Percentiles rank a stretch among this genome's conserved stretches.
phyloP scores from a whole-genome alignment of 2,329 filamentous ascomycete genomes.

The Fusarium torreyae region DNA sequence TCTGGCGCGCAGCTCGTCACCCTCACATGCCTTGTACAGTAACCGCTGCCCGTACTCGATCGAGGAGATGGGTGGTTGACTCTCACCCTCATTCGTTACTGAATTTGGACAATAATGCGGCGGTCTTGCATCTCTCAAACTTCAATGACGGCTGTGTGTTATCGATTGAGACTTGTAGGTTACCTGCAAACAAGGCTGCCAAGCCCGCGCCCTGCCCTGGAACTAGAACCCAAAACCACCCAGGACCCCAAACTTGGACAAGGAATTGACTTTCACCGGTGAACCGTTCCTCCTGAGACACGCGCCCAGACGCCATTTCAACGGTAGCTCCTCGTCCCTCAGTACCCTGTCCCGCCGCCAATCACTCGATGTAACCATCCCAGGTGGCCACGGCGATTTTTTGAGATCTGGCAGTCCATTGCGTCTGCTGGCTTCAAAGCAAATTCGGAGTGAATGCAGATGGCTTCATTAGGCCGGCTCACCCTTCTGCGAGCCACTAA shows the following conservation, averaged over 20 bases:
- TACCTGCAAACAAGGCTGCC: conserved; percentile 34
- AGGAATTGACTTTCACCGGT: conserved; percentile 46
- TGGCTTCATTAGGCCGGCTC: conserved; percentile 37
- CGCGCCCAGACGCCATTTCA: conserved; percentile 47
- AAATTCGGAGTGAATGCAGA: conserved; percentile 39
- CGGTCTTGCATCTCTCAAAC: conserved; percentile 20
- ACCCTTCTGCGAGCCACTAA: conserved; percentile 17
- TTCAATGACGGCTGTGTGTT: conserved; percentile 27
- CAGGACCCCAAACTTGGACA: conserved; percentile 32
- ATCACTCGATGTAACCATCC: conserved; percentile 50
- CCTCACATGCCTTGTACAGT: conserved; percentile 42
- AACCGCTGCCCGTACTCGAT: conserved; percentile 19
- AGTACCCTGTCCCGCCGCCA: conserved; percentile 36
- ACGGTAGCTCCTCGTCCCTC: conserved; percentile 46
- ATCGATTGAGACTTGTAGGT: conserved; percentile 40
- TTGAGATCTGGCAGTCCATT: conserved; percentile 50
- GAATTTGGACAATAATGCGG: conserved; percentile 16
- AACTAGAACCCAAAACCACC: conserved; percentile 26
- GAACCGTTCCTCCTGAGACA: conserved; percentile 49
- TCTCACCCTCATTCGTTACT: conserved; percentile 35
- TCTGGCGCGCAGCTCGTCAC: conserved; percentile 39
- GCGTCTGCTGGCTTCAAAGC: conserved; percentile 42
- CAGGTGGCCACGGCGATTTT: conserved; percentile 48
- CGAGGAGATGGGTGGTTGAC: conserved; percentile 29
- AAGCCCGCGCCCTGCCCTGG: conserved; percentile 36